phyloP scores from a whole-genome alignment of 2,329 filamentous ascomycete species.

The Aspergillus uvarum region DNA sequence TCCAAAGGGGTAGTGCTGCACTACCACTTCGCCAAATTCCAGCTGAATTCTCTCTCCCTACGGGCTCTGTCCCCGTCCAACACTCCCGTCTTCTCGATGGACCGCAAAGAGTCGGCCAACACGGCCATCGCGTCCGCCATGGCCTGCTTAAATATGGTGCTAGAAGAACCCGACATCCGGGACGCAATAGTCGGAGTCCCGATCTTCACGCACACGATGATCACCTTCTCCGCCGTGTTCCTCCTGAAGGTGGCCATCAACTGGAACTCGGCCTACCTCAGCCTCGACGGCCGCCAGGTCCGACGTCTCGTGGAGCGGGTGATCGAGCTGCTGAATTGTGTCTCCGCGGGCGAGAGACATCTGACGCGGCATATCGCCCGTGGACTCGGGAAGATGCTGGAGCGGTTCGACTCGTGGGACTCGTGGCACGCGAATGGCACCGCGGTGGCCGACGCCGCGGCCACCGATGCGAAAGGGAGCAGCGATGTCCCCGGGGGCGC shows the following conservation, averaged over 20 bases:
- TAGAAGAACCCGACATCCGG: slow-evolving; percentile 50
- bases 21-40: slow-evolving; percentile 55
- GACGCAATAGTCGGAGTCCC: slow-evolving; percentile 51
- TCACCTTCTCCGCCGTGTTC: slow-evolving; percentile 48
- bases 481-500: slow-evolving; percentile 40
- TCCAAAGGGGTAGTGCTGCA: slow-evolving; percentile 54
- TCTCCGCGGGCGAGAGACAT: slow-evolving; percentile 44
- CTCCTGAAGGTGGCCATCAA: slow-evolving; percentile 47
- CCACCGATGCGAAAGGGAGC: slow-evolving; percentile 15
- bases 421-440: slow-evolving; percentile 26
- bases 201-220: slow-evolving; percentile 48
- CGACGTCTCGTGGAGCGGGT: slow-evolving; percentile 41
- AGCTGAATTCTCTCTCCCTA: slow-evolving; percentile 49
- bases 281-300: slow-evolving; percentile 40
- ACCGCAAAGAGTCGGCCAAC: slow-evolving; percentile 46
- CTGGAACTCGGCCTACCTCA: slow-evolving; percentile 45
- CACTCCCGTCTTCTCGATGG: slow-evolving; percentile 44
- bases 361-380: slow-evolving; percentile 44
- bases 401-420: slow-evolving; percentile 44
- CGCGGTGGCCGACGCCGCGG: slow-evolving; percentile 15
- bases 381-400: slow-evolving; percentile 43
- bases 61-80: slow-evolving; percentile 45
- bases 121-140: slow-evolving; percentile 51
- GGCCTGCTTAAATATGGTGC: slow-evolving; percentile 47
- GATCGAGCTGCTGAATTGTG: slow-evolving; percentile 42